Evolutionary conservation across 768 basidiomycete genomes (phyloP).

Genomic region (Boletus tomentosulus): DNA sequence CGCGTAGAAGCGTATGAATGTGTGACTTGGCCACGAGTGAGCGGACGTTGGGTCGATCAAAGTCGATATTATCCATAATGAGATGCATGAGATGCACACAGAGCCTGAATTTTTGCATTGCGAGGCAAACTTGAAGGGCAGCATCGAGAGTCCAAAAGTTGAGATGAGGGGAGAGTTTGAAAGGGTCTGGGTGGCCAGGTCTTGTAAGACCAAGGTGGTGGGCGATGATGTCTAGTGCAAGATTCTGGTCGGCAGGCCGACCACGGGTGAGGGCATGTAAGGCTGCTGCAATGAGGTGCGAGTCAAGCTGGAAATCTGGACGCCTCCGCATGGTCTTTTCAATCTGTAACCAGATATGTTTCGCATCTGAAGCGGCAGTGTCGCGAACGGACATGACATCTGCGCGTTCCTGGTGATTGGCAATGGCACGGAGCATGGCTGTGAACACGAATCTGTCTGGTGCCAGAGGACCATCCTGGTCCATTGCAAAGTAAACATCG

Average conservation of each 20-base stretch:
- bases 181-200: slow-evolving; percentile 39
- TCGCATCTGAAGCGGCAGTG: slow-evolving; percentile 57
- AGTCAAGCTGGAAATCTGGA: slow-evolving; percentile 48
- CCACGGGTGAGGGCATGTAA: slow-evolving; percentile 57
- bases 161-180: slow-evolving; percentile 40
- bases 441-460: slow-evolving; percentile 61
- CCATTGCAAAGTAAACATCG: slow-evolving; percentile 69
- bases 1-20: slow-evolving; percentile 58
- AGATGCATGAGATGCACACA: slow-evolving; percentile 57
- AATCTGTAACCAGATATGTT: slow-evolving; percentile 66
- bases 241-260: slow-evolving; percentile 52
- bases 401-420: slow-evolving; percentile 16
- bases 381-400: slow-evolving; percentile 30
- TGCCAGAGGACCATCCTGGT: slow-evolving; percentile 56
- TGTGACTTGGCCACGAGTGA: slow-evolving; percentile 48
- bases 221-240: slow-evolving; percentile 60
- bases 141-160: slow-evolving; percentile 46
- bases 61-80: slow-evolving; percentile 41
- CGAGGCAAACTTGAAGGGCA: slow-evolving; percentile 54
- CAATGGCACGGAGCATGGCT: slow-evolving; percentile 56
- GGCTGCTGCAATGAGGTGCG: slow-evolving; percentile 46
- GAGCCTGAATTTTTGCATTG: slow-evolving; percentile 42
- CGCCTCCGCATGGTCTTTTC: slow-evolving; percentile 46
- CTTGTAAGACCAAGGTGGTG: slow-evolving; percentile 60
- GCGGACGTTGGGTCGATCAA: slow-evolving; percentile 26